Percentiles rank a stretch among this genome's conserved stretches.
These are phyloP conservation scores for Serendipita indica DNA, from an alignment of 768 basidiomycete species.

Conservation along the genomic window DNA sequence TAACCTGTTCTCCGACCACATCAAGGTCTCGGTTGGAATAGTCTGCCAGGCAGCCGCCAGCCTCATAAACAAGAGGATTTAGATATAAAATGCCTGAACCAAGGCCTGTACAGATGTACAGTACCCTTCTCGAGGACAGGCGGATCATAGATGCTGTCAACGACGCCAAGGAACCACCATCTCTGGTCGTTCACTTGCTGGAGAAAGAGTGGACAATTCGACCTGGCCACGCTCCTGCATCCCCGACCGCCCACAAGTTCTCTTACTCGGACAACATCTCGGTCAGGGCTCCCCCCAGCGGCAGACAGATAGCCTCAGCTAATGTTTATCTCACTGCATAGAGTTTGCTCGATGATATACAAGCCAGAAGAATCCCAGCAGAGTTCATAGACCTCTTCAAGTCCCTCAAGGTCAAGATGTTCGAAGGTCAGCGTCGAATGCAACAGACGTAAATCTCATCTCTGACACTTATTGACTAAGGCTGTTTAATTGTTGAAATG, in stretches of 20 bases:
- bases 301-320: not conserved
- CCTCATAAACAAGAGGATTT: not conserved
- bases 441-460: not conserved
- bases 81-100: not conserved
- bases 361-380: slow-evolving; percentile 67
- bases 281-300: slow-evolving; percentile 20
- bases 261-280: slow-evolving; percentile 67
- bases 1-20: not conserved
- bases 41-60: not conserved
- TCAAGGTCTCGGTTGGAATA: not conserved
- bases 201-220: slow-evolving; percentile 74
- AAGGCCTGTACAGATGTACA: slow-evolving; percentile 10
- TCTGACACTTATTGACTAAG: slow-evolving; percentile 24
- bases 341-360: slow-evolving; percentile 72
- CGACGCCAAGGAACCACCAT: slow-evolving; percentile 46
- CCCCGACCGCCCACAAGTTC: slow-evolving; percentile 29
- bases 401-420: slow-evolving; percentile 56
- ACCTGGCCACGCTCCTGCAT: slow-evolving; percentile 37
- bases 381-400: slow-evolving; percentile 78
- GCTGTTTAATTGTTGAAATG: slow-evolving; percentile 75
- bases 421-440: slow-evolving; percentile 41
- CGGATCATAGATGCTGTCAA: slow-evolving; percentile 44
- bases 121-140: slow-evolving; percentile 55
- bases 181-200: slow-evolving; percentile 65
- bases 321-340: slow-evolving; percentile 21